A percentile compares a stretch with the other conserved stretches of the same genome.
These are phyloP conservation scores for Torulaspora indica DNA, from an alignment of 805 yeast species.

Conservation along the genomic window DNA sequence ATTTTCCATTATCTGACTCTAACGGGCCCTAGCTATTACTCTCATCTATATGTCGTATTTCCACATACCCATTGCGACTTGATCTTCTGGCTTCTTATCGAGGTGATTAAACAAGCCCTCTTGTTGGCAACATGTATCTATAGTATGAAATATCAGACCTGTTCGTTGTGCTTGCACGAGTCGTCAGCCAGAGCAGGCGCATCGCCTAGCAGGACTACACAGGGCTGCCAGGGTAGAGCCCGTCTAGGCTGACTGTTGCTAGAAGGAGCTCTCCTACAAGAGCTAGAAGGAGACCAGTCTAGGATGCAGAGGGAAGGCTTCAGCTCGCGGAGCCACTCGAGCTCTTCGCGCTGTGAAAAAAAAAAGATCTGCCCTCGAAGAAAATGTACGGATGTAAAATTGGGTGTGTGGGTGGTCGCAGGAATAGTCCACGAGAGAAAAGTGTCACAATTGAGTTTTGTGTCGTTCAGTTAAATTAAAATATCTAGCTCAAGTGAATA, in stretches of 20 bases:
- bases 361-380: neutral
- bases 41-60: neutral
- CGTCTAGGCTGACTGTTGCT: neutral
- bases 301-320: neutral
- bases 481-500: constrained; percentile 2
- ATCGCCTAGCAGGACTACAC: neutral
- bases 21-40: neutral
- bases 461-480: constrained; percentile 1
- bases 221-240: neutral
- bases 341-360: neutral
- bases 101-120: neutral
- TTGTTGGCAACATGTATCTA: neutral
- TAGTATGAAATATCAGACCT: constrained; percentile 6
- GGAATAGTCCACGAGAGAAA: neutral
- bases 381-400: neutral
- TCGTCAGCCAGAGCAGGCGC: neutral
- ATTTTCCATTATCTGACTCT: too few species aligned
- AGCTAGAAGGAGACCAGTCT: constrained; percentile 2
- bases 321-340: constrained; percentile 5
- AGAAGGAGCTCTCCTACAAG: neutral
- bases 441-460: neutral
- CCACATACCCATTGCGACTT: constrained; percentile 38
- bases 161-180: neutral
- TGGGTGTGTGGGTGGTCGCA: neutral
- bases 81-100: constrained; percentile 30